A percentile compares a stretch with the other conserved stretches of the same genome.
Conservation (phyloP, 1,139 yeast genomes). For the Meyerozyma athensensis region DNA sequence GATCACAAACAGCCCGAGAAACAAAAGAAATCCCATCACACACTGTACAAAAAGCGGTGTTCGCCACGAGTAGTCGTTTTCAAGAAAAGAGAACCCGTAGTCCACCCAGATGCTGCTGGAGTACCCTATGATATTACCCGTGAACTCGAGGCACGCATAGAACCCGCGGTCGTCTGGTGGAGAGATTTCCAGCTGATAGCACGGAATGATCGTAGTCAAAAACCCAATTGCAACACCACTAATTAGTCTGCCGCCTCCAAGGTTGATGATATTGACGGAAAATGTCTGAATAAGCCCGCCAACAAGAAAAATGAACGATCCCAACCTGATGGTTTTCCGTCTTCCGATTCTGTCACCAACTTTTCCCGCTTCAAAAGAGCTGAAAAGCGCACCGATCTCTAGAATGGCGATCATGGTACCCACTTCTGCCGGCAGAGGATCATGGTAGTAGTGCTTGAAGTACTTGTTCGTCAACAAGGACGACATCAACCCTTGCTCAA, state of each 20-base stretch:
- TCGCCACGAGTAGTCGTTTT: conserved; percentile 62
- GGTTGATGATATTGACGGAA: conserved; percentile 41
- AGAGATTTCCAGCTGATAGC: conserved; percentile 86
- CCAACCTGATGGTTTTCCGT: conserved; percentile 73
- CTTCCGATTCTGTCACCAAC: conserved; percentile 81
- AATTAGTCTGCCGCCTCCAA: conserved; percentile 72
- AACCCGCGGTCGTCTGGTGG: conserved; percentile 88
- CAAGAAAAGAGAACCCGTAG: conserved; percentile 66
- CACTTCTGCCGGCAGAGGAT: conserved; percentile 64
- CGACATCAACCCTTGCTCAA: conserved; percentile 60
- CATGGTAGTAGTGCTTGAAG: conserved; percentile 66
- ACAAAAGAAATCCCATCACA: conserved; percentile 64
- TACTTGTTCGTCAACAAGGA: conserved; percentile 62
- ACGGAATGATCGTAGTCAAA: conserved; percentile 91
- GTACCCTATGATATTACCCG: conserved; percentile 87
- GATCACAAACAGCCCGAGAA: conserved; percentile 68
- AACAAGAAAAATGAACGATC: conserved; percentile 71
- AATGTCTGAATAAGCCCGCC: conserved; percentile 78
- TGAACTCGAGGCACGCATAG: conserved; percentile 86
- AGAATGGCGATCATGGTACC: conserved; percentile 83
- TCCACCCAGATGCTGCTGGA: conserved; percentile 89
- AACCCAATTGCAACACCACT: conserved; percentile 89
- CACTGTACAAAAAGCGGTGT: conserved; percentile 75
- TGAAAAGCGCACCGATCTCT: conserved; percentile 78
- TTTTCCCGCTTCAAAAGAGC: conserved; percentile 72